Evolutionary conservation across 805 yeast species (phyloP).

Genomic region (Monosporozyma siamensis): DNA sequence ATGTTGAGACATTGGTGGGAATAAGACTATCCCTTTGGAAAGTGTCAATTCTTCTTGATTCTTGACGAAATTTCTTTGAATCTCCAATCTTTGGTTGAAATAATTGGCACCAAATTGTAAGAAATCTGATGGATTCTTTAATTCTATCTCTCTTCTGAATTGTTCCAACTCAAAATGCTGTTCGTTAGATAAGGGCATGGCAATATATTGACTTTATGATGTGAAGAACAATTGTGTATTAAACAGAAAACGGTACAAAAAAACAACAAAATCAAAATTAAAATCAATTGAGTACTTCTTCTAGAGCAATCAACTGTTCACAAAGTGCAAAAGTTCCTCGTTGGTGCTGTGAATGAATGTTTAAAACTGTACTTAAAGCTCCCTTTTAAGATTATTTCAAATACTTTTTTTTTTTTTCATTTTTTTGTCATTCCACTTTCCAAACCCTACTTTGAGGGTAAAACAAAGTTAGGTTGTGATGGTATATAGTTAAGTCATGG

Average conservation of each 20-base stretch:
- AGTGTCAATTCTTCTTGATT: slow-evolving; percentile 31
- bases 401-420: no score
- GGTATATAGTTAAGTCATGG: no score
- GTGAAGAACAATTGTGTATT: neutral
- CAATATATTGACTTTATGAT: neutral
- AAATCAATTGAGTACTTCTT: no score
- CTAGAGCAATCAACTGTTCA: no score
- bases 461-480: no score
- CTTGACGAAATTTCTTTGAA: slow-evolving; percentile 32
- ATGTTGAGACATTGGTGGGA: slow-evolving; percentile 14
- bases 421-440: no score
- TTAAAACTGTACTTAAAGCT: no score
- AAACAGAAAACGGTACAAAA: neutral
- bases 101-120: slow-evolving; percentile 70
- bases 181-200: slow-evolving; percentile 9
- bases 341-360: no score
- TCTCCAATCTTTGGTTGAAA: slow-evolving; percentile 52
- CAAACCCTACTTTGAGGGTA: no score
- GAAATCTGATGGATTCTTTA: slow-evolving; percentile 54
- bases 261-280: no score
- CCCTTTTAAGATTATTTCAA: no score
- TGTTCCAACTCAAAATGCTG: slow-evolving; percentile 44
- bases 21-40: slow-evolving; percentile 42
- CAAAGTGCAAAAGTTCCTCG: no score
- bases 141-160: slow-evolving; percentile 48